phyloP scores from a whole-genome alignment of 345 rosid species.

The Psidium friedrichsthalianum region DNA sequence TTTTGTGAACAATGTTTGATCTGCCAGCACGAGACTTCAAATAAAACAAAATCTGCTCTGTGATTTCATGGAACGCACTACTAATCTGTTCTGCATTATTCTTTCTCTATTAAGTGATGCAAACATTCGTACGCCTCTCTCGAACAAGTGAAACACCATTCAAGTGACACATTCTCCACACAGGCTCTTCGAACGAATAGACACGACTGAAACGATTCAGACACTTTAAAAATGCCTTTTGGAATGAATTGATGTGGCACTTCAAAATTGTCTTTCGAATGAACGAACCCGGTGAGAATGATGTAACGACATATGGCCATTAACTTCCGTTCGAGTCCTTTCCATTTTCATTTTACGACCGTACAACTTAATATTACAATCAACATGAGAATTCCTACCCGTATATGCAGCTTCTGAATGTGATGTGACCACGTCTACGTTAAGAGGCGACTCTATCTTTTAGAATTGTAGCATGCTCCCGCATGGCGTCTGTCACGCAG shows the following conservation, averaged over 20 bases:
- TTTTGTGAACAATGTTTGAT: not conserved
- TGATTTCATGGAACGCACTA: not conserved
- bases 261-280: no score
- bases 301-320: not conserved
- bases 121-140: not conserved
- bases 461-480: not conserved
- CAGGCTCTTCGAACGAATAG: not conserved
- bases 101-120: not conserved
- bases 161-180: not conserved
- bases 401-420: not conserved
- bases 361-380: not conserved
- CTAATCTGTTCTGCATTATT: not conserved
- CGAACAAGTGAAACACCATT: not conserved
- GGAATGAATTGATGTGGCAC: not conserved
- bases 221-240: not conserved
- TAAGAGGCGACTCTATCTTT: not conserved
- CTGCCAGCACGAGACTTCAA: not conserved
- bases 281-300: not conserved
- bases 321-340: not conserved
- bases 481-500: not conserved
- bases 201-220: not conserved
- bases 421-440: not conserved
- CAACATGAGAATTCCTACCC: no score
- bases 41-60: not conserved
- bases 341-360: not conserved